phyloP scores from a whole-genome alignment of 495 filamentous ascomycete genomes.

The Talaromyces nanjingensis region DNA sequence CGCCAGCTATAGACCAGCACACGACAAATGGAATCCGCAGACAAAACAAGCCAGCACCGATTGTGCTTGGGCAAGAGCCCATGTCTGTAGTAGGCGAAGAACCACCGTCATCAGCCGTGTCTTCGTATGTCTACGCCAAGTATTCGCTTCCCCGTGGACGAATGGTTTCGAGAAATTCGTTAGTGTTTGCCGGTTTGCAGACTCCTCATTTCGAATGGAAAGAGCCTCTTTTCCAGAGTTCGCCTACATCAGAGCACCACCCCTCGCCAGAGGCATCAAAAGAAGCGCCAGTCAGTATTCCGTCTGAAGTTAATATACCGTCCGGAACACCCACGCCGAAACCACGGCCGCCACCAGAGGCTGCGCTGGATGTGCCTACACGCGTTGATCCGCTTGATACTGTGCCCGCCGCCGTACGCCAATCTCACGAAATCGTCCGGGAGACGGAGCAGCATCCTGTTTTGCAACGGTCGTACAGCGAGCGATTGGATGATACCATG shows the following conservation, averaged over 20 bases:
- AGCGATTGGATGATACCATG: slow-evolving; percentile 40
- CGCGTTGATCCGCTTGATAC: slow-evolving; percentile 8
- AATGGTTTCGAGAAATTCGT: slow-evolving; percentile 61
- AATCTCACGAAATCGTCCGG: slow-evolving; percentile 10
- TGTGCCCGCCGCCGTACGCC: not conserved
- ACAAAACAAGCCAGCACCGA: slow-evolving; percentile 31
- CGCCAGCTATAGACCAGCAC: slow-evolving; percentile 8
- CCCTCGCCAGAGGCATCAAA: slow-evolving; percentile 23
- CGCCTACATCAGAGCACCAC: slow-evolving; percentile 32
- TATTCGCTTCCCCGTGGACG: slow-evolving; percentile 79
- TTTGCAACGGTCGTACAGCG: slow-evolving; percentile 14
- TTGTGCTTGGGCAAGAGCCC: slow-evolving; percentile 25
- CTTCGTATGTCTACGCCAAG: slow-evolving; percentile 78
- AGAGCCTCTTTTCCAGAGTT: slow-evolving; percentile 45
- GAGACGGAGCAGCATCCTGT: not conserved
- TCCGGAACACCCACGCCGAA: not conserved
- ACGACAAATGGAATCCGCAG: slow-evolving; percentile 22
- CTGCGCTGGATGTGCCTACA: not conserved
- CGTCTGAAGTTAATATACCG: not conserved
- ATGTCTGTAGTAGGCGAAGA: slow-evolving; percentile 22
- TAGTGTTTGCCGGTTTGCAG: slow-evolving; percentile 54
- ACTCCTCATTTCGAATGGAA: slow-evolving; percentile 57
- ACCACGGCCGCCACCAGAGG: not conserved
- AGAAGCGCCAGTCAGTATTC: not conserved
- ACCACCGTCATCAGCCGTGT: slow-evolving; percentile 43